Evolutionary conservation across 345 rosid genomes (phyloP).

Genomic region (Aurinia saxatilis): DNA sequence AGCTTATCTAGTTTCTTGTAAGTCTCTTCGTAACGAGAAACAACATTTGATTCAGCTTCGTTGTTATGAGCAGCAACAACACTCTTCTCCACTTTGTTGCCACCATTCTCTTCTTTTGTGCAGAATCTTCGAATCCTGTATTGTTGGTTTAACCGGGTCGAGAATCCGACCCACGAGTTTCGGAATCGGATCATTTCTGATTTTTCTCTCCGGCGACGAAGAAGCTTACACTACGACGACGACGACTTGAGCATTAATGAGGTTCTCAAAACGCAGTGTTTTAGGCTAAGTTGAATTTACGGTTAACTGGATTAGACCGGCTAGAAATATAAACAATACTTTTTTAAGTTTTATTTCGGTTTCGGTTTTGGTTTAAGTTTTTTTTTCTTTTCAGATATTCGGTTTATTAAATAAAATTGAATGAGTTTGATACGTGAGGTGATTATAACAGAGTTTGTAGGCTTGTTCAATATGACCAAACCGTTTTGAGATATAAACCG

Average conservation of each 20-base stretch:
- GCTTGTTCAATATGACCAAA: no score
- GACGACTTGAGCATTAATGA: neutral
- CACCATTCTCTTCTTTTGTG: constrained; percentile 18
- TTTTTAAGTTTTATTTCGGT: no score
- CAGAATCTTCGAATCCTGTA: constrained; percentile 25
- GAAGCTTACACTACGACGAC: neutral
- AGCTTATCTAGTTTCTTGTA: constrained; percentile 64
- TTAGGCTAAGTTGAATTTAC: neutral
- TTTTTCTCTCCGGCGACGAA: constrained; percentile 13
- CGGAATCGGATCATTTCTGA: constrained; percentile 39
- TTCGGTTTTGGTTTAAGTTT: no score
- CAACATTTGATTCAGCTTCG: constrained; percentile 37
- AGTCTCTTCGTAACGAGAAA: constrained; percentile 44
- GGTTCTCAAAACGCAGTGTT: constrained; percentile 11
- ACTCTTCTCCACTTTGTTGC: constrained; percentile 24
- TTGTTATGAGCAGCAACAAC: no score
- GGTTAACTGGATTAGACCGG: neutral
- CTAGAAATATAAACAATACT: no score
- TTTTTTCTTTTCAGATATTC: no score
- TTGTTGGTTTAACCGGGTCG: constrained; percentile 18
- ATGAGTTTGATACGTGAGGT: no score
- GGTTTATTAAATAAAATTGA: no score
- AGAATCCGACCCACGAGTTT: constrained; percentile 27
- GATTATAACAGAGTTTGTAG: no score
- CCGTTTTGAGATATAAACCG: no score